Evolutionary conservation across 2,329 filamentous ascomycete genomes (phyloP).

Genomic region (Phaeosphaeria sp.): DNA sequence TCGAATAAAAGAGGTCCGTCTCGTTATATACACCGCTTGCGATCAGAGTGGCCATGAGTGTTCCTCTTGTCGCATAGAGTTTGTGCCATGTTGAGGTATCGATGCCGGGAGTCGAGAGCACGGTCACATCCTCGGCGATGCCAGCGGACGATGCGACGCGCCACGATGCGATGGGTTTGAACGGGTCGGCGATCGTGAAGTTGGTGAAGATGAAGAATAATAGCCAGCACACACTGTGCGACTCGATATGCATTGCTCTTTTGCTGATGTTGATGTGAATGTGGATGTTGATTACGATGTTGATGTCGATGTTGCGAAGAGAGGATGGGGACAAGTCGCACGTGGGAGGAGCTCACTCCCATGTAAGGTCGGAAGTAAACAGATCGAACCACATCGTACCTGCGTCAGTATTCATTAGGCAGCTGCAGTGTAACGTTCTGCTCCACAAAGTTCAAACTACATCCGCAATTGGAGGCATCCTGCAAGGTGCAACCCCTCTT

Average conservation of each 20-base stretch:
- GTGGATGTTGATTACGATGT: too few relatives aligned
- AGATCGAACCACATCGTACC: neutral
- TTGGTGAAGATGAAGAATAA: slow-evolving; percentile 1
- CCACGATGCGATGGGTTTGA: slow-evolving; percentile 22
- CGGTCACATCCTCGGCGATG: slow-evolving; percentile 12
- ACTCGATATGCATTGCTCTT: neutral
- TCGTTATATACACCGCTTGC: slow-evolving; percentile 61
- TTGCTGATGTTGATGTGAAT: too few relatives aligned
- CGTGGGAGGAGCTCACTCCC: neutral
- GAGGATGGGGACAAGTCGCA: neutral
- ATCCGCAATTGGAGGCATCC: neutral
- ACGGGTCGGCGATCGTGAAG: slow-evolving; percentile 4
- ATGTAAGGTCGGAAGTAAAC: neutral
- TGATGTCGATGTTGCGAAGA: neutral
- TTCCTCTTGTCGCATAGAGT: slow-evolving; percentile 56
- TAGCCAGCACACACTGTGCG: neutral
- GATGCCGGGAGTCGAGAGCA: slow-evolving; percentile 28
- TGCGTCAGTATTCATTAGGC: neutral
- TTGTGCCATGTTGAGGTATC: slow-evolving; percentile 62
- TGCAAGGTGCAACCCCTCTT: neutral
- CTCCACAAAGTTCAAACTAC: neutral
- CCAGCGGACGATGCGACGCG: slow-evolving; percentile 24
- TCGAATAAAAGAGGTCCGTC: slow-evolving; percentile 62
- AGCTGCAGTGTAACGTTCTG: neutral
- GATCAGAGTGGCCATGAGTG: slow-evolving; percentile 66